These are phyloP conservation scores for Forsythia viridissima DNA, from an alignment of 257 asterid genomes.

Conservation along the genomic window DNA sequence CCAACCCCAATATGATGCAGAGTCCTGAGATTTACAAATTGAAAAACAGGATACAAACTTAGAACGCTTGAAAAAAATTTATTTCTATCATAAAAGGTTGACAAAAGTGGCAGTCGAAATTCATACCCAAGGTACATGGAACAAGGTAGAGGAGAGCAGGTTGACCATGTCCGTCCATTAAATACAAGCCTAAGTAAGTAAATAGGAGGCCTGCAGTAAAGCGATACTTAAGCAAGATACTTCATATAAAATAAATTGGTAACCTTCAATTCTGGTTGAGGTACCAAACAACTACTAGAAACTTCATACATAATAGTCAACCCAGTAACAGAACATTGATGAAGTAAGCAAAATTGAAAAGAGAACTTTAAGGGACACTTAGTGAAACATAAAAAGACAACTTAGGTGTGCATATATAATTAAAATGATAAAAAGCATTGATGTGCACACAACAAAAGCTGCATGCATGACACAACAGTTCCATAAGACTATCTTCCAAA, in stretches of 20 bases:
- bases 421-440: neutral
- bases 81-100: neutral
- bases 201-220: slow-evolving; percentile 45
- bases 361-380: neutral
- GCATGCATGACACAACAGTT: no score
- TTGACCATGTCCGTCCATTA: slow-evolving; percentile 62
- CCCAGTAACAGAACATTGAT: neutral
- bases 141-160: slow-evolving; percentile 74
- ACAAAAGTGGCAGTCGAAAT: neutral
- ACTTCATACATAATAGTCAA: neutral
- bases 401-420: neutral
- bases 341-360: neutral
- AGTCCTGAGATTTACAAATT: slow-evolving; percentile 27
- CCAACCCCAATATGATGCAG: slow-evolving; percentile 39
- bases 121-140: slow-evolving; percentile 58
- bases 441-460: neutral
- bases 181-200: slow-evolving; percentile 50
- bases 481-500: no score
- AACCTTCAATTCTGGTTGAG: neutral
- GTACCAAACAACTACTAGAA: neutral
- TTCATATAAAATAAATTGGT: neutral
- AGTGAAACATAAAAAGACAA: neutral
- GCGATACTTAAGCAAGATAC: neutral
- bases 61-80: neutral
- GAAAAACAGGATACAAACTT: neutral